Evolutionary conservation across 768 basidiomycete genomes (phyloP).

Genomic region (Filobasidium floriforme): DNA sequence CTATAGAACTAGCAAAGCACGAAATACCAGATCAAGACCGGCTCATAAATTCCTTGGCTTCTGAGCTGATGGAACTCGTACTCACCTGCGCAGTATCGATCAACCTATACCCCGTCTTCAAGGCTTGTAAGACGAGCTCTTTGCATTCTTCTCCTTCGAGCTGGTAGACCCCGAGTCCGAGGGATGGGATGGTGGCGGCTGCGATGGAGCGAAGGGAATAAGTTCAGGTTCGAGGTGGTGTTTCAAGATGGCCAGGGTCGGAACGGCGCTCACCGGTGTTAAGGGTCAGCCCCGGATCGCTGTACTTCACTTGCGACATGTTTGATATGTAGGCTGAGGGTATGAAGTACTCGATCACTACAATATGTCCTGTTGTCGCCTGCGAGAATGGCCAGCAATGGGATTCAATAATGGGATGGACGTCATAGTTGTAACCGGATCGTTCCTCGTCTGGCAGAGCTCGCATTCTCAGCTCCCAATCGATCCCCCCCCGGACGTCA

Average conservation of each 20-base stretch:
- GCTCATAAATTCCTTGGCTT: too few relatives aligned
- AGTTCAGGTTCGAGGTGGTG: not conserved
- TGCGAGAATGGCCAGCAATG: too few relatives aligned
- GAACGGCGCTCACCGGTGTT: conserved; percentile 7
- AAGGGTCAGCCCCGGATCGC: not conserved
- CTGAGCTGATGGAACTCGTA: too few relatives aligned
- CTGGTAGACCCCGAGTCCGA: conserved; percentile 21
- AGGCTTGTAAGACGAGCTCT: conserved; percentile 5
- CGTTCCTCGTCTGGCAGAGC: too few relatives aligned
- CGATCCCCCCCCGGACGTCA: too few relatives aligned
- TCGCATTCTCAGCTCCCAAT: too few relatives aligned
- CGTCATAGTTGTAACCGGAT: too few relatives aligned
- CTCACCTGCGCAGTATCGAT: conserved; percentile 22
- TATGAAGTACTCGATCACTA: not conserved
- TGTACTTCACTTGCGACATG: not conserved
- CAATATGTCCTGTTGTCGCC: too few relatives aligned
- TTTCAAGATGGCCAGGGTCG: too few relatives aligned
- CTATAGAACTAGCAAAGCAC: conserved; percentile 21
- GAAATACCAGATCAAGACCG: too few relatives aligned
- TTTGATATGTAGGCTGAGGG: not conserved
- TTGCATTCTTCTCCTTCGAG: conserved; percentile 12
- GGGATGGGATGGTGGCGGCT: conserved; percentile 7
- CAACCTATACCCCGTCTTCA: conserved; percentile 12
- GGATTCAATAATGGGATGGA: too few relatives aligned
- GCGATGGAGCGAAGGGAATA: not conserved